phyloP scores from a whole-genome alignment of 768 basidiomycete genomes.

The Mycena kentingensis region DNA sequence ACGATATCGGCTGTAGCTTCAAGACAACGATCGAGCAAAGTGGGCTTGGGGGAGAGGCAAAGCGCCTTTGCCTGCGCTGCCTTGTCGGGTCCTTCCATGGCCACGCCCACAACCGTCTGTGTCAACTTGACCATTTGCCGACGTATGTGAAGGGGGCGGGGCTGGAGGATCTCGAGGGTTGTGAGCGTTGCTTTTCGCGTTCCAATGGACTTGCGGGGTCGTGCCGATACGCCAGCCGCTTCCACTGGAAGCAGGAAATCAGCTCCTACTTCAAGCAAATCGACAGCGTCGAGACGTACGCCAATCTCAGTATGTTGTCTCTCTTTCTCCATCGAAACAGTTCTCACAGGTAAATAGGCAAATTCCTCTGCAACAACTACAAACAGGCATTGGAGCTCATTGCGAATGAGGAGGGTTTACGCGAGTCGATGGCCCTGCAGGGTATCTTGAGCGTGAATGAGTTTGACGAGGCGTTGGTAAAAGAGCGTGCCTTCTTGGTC shows the following conservation, averaged over 20 bases:
- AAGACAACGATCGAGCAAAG: conserved; percentile 7
- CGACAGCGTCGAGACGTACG: conserved; percentile 11
- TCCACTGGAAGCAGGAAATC: conserved; percentile 12
- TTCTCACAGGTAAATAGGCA: neutral
- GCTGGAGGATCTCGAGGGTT: conserved; percentile 20
- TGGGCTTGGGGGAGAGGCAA: conserved; percentile 4
- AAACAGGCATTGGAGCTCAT: conserved; percentile 1
- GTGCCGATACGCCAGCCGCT: conserved; percentile 3
- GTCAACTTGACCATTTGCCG: conserved; percentile 15
- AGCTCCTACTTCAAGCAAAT: neutral
- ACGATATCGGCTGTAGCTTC: conserved; percentile 24
- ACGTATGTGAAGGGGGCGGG: conserved; percentile 13
- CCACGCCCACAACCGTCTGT: conserved; percentile 13
- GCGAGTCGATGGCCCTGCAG: neutral
- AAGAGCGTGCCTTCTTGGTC: conserved; percentile 1
- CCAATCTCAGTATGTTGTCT: conserved; percentile 13
- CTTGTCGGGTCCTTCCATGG: conserved; percentile 16
- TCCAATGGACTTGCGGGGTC: conserved; percentile 12
- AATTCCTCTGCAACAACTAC: conserved; percentile 8
- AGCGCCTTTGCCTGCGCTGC: neutral
- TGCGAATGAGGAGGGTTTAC: neutral
- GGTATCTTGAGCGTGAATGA: neutral
- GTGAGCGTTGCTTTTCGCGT: conserved; percentile 14
- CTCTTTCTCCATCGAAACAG: conserved; percentile 11
- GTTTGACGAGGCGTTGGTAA: neutral